Base-by-base conservation (phyloP, 352 stramenopile genomes). In the Phytopythium kandeliae region DNA sequence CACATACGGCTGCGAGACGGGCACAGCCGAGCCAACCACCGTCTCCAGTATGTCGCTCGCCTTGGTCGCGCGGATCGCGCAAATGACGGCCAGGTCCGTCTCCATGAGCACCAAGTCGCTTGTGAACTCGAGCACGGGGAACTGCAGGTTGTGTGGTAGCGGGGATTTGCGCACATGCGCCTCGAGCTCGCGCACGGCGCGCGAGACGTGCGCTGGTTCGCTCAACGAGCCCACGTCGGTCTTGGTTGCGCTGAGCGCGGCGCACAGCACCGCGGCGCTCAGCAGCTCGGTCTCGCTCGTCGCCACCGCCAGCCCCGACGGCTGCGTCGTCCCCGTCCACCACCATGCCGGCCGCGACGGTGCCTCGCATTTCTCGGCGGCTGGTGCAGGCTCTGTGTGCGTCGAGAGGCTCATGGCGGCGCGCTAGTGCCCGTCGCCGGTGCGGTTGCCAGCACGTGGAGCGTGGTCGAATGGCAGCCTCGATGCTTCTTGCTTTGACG, bases 231-330 rank as follows among this genome's bases (percentile, higher is more conserved):
- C 43, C 42, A 45, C 33, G n/a, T 56, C 34, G 15, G 56, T 48
- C 48, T 69, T 72, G 26, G 60, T 69, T 25, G 46, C 57, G 19
- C 62, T 63, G 37, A 89, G 54, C 9, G 78, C 78, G 4, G 76
- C 74, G 51, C 81, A 89, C 15, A 92, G 57, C 26, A 92, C 78
- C 17, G 78, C 81, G 21, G 81, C 81, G 54, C 71, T 84, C 31
- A 89, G 62, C 48, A 89, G 41, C 58, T 85, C 75, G 22, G 63
- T 74, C 69, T 89, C 78, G 35, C 61, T 87, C 54, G 63, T 50
- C 3, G 53, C 64, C 24, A 71, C 63, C 10, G 45, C 22, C 54
- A 41, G 48, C 8, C 28, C 37, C 24, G 22, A 54, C 36, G 26
- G 37, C n/a, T 31, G 17, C 45, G 50, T 37, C 46, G 26, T 24